These are phyloP conservation scores for Stenogyne calaminthoides DNA, from an alignment of 305 asterid genomes.

Conservation along the genomic window DNA sequence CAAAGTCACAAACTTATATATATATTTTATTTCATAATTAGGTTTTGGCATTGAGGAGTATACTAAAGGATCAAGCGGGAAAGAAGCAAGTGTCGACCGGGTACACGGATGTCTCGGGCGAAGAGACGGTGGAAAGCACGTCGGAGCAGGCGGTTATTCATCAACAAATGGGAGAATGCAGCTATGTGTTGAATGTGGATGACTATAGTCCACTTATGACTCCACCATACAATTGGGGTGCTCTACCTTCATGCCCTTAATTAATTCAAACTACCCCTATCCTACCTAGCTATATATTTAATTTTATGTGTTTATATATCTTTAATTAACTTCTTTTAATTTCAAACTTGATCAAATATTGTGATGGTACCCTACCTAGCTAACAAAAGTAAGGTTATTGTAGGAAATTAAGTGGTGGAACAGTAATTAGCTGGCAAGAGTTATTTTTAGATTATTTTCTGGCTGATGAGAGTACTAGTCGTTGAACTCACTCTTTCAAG, in stretches of 20 bases:
- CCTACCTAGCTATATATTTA: not conserved
- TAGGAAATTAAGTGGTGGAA: slow-evolving; percentile 3
- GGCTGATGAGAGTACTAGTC: slow-evolving; percentile 15
- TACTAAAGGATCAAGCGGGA: slow-evolving; percentile 54
- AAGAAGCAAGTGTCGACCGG: slow-evolving; percentile 54
- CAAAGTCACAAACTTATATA: not conserved
- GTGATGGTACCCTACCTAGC: slow-evolving; percentile 28
- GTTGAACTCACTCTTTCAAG: slow-evolving; percentile 1
- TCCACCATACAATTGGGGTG: slow-evolving; percentile 56
- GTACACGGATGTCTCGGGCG: slow-evolving; percentile 55
- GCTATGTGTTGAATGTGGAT: slow-evolving; percentile 56
- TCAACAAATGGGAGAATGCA: slow-evolving; percentile 52
- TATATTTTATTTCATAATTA: not conserved
- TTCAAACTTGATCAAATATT: slow-evolving; percentile 22
- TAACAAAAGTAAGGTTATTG: slow-evolving; percentile 32
- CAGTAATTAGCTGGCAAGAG: not conserved
- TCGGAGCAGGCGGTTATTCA: slow-evolving; percentile 29
- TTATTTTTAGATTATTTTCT: not conserved
- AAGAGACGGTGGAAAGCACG: slow-evolving; percentile 72
- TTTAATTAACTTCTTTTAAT: not conserved
- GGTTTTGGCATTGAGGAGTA: slow-evolving; percentile 67
- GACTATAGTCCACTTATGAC: slow-evolving; percentile 57
- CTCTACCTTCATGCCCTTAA: slow-evolving; percentile 45
- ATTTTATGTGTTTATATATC: slow-evolving; percentile 28
- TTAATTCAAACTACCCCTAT: too few relatives aligned